Evolutionary conservation across 2,329 filamentous ascomycete genomes (phyloP).

Genomic region (Epicoccum sorghinum): DNA sequence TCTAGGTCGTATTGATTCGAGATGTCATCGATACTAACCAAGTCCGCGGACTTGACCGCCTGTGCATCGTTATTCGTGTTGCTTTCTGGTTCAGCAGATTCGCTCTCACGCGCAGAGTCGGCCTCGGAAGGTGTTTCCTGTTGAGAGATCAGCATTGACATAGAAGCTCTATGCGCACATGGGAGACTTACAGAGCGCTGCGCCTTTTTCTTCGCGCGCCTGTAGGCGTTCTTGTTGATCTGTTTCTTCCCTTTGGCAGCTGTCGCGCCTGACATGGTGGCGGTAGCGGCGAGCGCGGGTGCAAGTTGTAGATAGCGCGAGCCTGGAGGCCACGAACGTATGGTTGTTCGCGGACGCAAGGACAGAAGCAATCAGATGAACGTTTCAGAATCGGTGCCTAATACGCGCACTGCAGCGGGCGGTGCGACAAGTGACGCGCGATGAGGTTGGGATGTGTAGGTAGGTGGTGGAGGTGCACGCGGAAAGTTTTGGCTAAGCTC

Average conservation of each 20-base stretch:
- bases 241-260: slow-evolving; percentile 56
- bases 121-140: slow-evolving; percentile 46
- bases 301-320: background rate
- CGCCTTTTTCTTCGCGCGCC: slow-evolving; percentile 93
- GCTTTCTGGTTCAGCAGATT: slow-evolving; percentile 44
- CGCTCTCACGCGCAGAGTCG: slow-evolving; percentile 46
- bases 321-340: background rate
- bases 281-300: background rate
- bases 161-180: background rate
- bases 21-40: slow-evolving; percentile 38
- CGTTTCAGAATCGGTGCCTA: too few relatives aligned
- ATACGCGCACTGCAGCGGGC: background rate
- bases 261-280: slow-evolving; percentile 38
- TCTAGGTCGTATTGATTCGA: slow-evolving; percentile 64
- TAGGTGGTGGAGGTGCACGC: slow-evolving; percentile 1
- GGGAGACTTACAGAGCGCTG: slow-evolving; percentile 65
- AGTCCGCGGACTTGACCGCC: slow-evolving; percentile 56
- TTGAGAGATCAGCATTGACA: slow-evolving; percentile 24
- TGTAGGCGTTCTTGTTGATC: slow-evolving; percentile 92
- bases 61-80: slow-evolving; percentile 43
- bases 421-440: slow-evolving; percentile 1
- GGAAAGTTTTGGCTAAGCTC: slow-evolving; percentile 16
- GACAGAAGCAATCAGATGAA: background rate
- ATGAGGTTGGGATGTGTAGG: slow-evolving; percentile 6
- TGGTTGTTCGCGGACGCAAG: background rate